Evolutionary conservation across 164 flowering plant genomes (phyloP), one percentile per base, ranked within the genome.

Genomic region (Kingdonia uniflora): DNA sequence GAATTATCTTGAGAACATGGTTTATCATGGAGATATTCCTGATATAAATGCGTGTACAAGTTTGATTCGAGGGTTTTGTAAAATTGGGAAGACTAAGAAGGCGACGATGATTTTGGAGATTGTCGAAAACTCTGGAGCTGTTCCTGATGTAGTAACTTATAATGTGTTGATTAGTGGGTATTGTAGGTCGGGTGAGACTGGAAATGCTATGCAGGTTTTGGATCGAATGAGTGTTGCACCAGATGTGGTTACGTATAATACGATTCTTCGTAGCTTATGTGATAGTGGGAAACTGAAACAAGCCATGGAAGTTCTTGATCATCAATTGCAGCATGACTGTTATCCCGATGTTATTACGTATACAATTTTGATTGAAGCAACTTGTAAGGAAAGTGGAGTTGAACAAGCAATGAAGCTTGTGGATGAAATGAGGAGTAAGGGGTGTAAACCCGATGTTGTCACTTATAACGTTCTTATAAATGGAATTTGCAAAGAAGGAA

Each of bases 401-500:
- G 80, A 62, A 17, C 79, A 85, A 58, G 97, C 86, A 16, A 80
- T 84, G 95, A 82, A 84, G 78, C 80, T 89, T 29, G 54, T 89
- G 47, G 92, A 89, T 76, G 95, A 89, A 67, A 89, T 89, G 95
- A 77, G 77, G 68, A 75, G 49, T 54, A 81, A 70, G 64, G 95
- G 95, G 10, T 83, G 95, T 61, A 77, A 76, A n/a, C 95, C 97
- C 14, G 95, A 89, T 73, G 78, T 84, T 0, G 84, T 85, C 48
- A 85, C 95, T 35, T 85, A 80, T 49, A 89, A 89, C 69, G 97
- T 89, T 54, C 84, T 89, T 33, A 80, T 89, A 37, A 78, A 83
- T 62, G 92, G 89, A 55, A 80, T 89, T 37, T 89, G 95, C 67
- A 85, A 75, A 65, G 97, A 89, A 73, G 95, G 92, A 37, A 78